Evolutionary conservation across 2,329 filamentous ascomycete genomes (phyloP), one percentile per base, ranked within the genome.

Genomic region (Cryphonectria carpinicola): DNA sequence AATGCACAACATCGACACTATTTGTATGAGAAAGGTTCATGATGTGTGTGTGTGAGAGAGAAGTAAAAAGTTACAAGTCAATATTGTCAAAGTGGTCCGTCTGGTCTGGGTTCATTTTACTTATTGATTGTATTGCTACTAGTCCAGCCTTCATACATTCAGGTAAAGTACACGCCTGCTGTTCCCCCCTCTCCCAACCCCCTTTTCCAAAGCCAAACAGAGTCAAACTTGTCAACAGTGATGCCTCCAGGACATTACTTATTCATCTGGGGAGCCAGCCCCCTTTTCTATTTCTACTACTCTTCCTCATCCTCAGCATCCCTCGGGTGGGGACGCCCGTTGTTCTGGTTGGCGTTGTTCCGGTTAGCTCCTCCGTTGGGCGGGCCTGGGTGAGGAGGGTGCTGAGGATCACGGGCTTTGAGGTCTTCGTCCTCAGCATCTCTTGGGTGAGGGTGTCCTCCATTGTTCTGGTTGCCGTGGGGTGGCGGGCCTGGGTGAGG

Each of bases 251-350:
- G n/a, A 5, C 46, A 52, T 54, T 11, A 54, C 32, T n/a, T 4
- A 8, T 22, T n/a, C 8, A 54, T 54, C 10, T 54, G 49, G n/a
- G n/a, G 49, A 58, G 7, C 46, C 22, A 22, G 0, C 6, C 25
- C 10, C 37, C 10, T 28, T 2, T 28, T 28, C 28, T 28, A 37
- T 14, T 14, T 22, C 32, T 3, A n/a, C 22, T 39, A 39, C 19
- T 61, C 32, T 2, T n/a, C 35, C 35, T 58, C 54, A 58, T 35
- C 58, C 32, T 64, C 61, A n/a, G 32, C 52, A 67, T 60, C 54
- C 39, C 65, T 56, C 4, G 37, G 37, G 37, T 67, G n/a, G 5
- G 54, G 54, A 35, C 11, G 35, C 8, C 65, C 65, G 46, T 28
- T 58, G 25, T 66, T 56, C 60, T 62, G 60, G 54, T 32, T 49